A percentile compares a stretch with the other conserved stretches of the same genome.
Conservation (phyloP, 2,329 filamentous ascomycete species). For the Pseudogymnoascus sp. region DNA sequence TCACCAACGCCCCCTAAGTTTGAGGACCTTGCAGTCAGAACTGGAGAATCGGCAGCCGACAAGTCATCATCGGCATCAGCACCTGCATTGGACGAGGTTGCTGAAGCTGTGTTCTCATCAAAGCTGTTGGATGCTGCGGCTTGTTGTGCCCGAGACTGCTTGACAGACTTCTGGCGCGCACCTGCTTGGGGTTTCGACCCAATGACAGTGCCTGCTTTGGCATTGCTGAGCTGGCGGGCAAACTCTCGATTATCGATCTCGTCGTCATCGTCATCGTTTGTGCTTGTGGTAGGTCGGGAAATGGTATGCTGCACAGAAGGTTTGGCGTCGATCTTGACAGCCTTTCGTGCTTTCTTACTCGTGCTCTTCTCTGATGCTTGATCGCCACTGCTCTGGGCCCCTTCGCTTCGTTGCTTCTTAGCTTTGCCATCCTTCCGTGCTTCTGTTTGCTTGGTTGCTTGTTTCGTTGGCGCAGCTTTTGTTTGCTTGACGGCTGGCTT, state of each 20-base stretch:
- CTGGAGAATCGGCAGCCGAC: slow-evolving; percentile 61
- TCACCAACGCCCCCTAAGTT: slow-evolving; percentile 63
- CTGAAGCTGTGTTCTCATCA: slow-evolving; percentile 43
- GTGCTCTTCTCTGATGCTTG: slow-evolving; percentile 16
- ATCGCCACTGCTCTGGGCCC: slow-evolving; percentile 19
- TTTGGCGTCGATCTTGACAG: background rate
- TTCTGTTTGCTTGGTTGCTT: slow-evolving; percentile 18
- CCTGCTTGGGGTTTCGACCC: slow-evolving; percentile 44
- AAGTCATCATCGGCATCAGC: slow-evolving; percentile 75
- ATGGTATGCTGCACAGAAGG: background rate
- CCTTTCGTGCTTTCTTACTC: slow-evolving; percentile 18
- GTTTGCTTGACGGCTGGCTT: slow-evolving; percentile 9
- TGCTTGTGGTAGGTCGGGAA: background rate
- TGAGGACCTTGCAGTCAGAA: slow-evolving; percentile 45
- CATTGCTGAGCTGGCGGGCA: slow-evolving; percentile 61
- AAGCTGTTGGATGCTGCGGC: slow-evolving; percentile 31
- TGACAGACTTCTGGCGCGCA: slow-evolving; percentile 49
- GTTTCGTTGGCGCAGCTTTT: slow-evolving; percentile 15
- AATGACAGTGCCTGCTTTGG: slow-evolving; percentile 57
- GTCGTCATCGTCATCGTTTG: slow-evolving; percentile 36
- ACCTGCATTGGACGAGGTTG: slow-evolving; percentile 58
- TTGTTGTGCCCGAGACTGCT: slow-evolving; percentile 55
- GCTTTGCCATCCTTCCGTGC: slow-evolving; percentile 21
- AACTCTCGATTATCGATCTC: slow-evolving; percentile 66
- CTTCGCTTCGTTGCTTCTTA: slow-evolving; percentile 23